Percentiles rank a stretch among this genome's conserved stretches.
These are phyloP conservation scores for Parathielavia appendiculata DNA, from an alignment of 495 filamentous ascomycete genomes.

Conservation along the genomic window DNA sequence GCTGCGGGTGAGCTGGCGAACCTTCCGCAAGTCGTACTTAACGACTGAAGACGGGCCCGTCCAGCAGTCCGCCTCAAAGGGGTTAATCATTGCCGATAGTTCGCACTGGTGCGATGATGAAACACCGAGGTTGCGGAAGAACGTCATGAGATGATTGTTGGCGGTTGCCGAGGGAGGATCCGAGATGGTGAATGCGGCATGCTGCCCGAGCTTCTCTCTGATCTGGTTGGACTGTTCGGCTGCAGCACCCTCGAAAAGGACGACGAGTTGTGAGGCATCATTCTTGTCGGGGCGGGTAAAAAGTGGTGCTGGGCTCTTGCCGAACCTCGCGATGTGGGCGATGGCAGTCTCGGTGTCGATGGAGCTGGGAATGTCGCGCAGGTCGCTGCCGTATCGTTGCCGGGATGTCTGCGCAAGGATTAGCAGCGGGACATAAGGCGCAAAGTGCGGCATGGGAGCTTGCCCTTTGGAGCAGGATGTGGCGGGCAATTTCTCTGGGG, in stretches of 20 bases:
- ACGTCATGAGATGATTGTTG: constrained; percentile 32
- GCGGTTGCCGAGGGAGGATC: constrained; percentile 36
- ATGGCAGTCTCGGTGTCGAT: constrained; percentile 37
- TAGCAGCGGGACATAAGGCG: not conserved
- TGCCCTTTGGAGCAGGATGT: constrained; percentile 35
- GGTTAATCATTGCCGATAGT: constrained; percentile 39
- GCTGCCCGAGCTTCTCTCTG: constrained; percentile 30
- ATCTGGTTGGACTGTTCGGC: constrained; percentile 29
- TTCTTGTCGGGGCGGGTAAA: constrained; percentile 31
- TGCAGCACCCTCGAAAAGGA: constrained; percentile 46
- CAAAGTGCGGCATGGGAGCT: not conserved
- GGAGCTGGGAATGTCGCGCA: constrained; percentile 39
- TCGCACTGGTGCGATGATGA: constrained; percentile 31
- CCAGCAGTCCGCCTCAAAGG: constrained; percentile 42
- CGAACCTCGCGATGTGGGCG: constrained; percentile 38
- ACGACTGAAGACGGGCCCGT: constrained; percentile 40
- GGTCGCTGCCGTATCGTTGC: constrained; percentile 30
- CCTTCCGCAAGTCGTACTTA: constrained; percentile 40
- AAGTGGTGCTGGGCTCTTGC: constrained; percentile 36
- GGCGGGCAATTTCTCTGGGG: constrained; percentile 35
- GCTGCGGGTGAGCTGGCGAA: constrained; percentile 14
- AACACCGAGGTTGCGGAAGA: constrained; percentile 29
- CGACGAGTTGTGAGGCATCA: constrained; percentile 44
- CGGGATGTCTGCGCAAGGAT: constrained; percentile 40
- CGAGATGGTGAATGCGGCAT: constrained; percentile 42